Evolutionary conservation across 441 rosid species (phyloP).

Genomic region (Pelargonium citronellum): DNA sequence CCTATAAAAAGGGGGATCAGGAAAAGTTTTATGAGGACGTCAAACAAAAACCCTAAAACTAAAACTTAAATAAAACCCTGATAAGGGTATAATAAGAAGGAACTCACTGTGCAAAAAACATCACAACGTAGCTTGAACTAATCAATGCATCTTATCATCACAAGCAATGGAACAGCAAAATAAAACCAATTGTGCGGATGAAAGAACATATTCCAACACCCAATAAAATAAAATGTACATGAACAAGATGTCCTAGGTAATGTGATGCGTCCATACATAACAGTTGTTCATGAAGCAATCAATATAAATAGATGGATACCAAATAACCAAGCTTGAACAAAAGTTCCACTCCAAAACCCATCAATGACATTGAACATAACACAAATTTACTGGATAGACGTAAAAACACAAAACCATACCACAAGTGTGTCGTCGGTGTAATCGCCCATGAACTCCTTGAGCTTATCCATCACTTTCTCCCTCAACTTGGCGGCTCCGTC

Average conservation of each 20-base stretch:
- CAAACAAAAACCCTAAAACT: not conserved
- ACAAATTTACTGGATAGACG: not conserved
- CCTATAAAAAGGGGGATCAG: not conserved
- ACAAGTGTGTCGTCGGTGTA: conserved; percentile 96
- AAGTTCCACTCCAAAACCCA: not conserved
- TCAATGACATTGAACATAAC: not conserved
- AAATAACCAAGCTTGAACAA: not conserved
- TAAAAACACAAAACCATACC: conserved; percentile 35
- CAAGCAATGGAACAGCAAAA: not conserved
- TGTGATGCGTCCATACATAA: not conserved
- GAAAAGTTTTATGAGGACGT: not conserved
- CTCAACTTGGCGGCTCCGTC: conserved; percentile 69
- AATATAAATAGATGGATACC: not conserved
- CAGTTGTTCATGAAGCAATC: not conserved
- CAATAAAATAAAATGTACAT: not conserved
- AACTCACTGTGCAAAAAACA: not conserved
- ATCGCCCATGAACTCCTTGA: conserved; percentile 92
- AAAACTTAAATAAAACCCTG: not conserved
- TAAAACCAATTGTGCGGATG: not conserved
- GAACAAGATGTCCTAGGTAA: not conserved
- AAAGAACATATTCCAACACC: not conserved
- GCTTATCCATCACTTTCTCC: conserved; percentile 58
- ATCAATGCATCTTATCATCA: not conserved
- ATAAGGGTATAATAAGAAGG: not conserved
- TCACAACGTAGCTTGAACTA: not conserved